Base-by-base conservation (phyloP, 768 basidiomycete species). In the Tephrocybe sp. region DNA sequence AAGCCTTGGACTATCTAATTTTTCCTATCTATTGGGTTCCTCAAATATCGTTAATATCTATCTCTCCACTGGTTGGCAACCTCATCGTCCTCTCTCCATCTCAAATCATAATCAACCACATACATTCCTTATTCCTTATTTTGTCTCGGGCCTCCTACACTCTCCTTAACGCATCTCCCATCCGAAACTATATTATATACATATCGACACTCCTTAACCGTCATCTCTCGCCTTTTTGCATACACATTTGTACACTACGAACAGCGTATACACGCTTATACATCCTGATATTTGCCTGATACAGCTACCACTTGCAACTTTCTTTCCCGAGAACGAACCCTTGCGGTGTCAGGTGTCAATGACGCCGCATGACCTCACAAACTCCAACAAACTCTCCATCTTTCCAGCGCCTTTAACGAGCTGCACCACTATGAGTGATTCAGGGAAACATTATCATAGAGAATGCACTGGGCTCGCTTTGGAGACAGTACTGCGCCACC, bases 401-500 rank as follows among this genome's bases (percentile, higher is more conserved):
- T 15, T 36, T n/a, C n/a, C n/a, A n/a, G n/a, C n/a, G n/a, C n/a
- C n/a, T n/a, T n/a, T n/a, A n/a, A n/a, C n/a, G n/a, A n/a, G n/a
- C 38, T n/a, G 17, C 12, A 17, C 17, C 17, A 26, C 24, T 15
- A 43, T 43, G 42, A 28, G 3, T 5, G 61, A 61, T 23, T 50
- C 64, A 4, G 63, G 63, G 20, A 69, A 63, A 52, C 45, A 48
- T 6, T 77, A 77, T 45, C 73, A 73, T 55, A 74, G 65, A 1
- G 47, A 68, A 57, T 72, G 70, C 44, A 78, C 76, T 15, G 75
- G 77, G 3, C 51, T 55, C 6, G 88, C 88, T 0, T 69, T 85
- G 17, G 68, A 73, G 2, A 90, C 86, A 0, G 83, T 75, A 14
- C 65, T 79, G 20, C 67, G 63, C 0, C 88, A 87, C 45, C 51